These are phyloP conservation scores for Papiliotrema fonsecae DNA, from an alignment of 1,284 basidiomycete genomes.

Conservation along the genomic window DNA sequence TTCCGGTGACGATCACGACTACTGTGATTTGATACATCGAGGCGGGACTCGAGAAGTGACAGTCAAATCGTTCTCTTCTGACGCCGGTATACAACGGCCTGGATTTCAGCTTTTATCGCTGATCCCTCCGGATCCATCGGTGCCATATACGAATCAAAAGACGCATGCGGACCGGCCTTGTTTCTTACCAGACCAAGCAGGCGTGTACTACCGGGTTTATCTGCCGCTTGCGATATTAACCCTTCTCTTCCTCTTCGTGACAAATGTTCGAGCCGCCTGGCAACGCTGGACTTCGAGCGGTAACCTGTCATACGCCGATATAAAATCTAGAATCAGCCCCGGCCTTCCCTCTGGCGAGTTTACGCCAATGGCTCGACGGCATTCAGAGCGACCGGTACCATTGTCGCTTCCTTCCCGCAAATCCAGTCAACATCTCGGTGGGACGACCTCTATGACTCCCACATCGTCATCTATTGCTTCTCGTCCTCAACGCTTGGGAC, in stretches of 20 bases:
- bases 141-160: slow-evolving; percentile 30
- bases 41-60: slow-evolving; percentile 62
- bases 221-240: slow-evolving; percentile 54
- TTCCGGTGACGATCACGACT: slow-evolving; percentile 77
- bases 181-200: slow-evolving; percentile 62
- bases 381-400: slow-evolving; percentile 27
- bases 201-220: slow-evolving; percentile 60
- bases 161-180: slow-evolving; percentile 58
- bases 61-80: slow-evolving; percentile 77
- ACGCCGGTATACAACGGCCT: slow-evolving; percentile 66
- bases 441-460: slow-evolving; percentile 5
- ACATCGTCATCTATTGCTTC: slow-evolving; percentile 4
- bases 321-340: slow-evolving; percentile 20
- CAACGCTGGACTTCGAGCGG: slow-evolving; percentile 16
- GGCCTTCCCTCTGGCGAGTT: slow-evolving; percentile 8
- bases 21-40: slow-evolving; percentile 68
- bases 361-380: slow-evolving; percentile 12
- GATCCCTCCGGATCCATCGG: slow-evolving; percentile 47
- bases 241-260: slow-evolving; percentile 40
- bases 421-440: slow-evolving; percentile 31
- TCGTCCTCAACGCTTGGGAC: background rate
- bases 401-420: slow-evolving; percentile 35
- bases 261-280: slow-evolving; percentile 39
- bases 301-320: slow-evolving; percentile 7
- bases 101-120: slow-evolving; percentile 82